Conservation (phyloP, 768 basidiomycete species). For the Termitomyces sp. region DNA sequence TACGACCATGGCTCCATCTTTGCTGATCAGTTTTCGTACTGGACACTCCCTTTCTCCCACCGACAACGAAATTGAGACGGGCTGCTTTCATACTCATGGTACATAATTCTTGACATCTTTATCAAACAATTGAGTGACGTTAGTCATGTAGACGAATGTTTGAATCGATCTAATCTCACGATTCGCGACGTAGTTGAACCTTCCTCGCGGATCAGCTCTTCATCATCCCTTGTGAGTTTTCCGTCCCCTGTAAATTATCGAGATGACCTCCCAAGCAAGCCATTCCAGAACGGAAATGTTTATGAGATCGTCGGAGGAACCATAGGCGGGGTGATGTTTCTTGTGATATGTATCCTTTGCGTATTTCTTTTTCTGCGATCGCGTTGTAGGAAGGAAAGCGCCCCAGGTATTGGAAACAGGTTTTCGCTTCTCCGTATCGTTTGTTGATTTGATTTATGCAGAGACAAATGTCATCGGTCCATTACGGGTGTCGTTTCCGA, state of each 20-base stretch:
- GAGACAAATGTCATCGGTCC: conserved; percentile 21
- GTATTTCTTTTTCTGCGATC: conserved; percentile 5
- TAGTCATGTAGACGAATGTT: background rate
- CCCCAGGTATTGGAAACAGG: background rate
- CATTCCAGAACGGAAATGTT: background rate
- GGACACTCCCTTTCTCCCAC: background rate
- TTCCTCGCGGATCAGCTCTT: background rate
- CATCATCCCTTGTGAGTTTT: background rate
- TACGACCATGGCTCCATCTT: background rate
- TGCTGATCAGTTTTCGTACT: background rate
- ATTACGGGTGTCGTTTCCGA: conserved; percentile 23
- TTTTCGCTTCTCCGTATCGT: background rate
- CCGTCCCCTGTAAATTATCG: background rate
- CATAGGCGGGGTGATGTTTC: conserved; percentile 8
- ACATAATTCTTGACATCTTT: too few relatives aligned
- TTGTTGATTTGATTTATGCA: background rate
- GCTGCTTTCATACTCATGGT: background rate
- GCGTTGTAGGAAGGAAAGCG: conserved; percentile 1
- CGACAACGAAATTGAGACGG: background rate
- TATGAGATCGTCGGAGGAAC: conserved; percentile 13
- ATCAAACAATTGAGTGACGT: background rate
- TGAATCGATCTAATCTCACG: background rate
- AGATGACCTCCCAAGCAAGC: background rate
- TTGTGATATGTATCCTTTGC: conserved; percentile 1
- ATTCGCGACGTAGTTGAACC: background rate